Conservation (phyloP, 2,329 filamentous ascomycete species). For the Madurella mycetomatis region DNA sequence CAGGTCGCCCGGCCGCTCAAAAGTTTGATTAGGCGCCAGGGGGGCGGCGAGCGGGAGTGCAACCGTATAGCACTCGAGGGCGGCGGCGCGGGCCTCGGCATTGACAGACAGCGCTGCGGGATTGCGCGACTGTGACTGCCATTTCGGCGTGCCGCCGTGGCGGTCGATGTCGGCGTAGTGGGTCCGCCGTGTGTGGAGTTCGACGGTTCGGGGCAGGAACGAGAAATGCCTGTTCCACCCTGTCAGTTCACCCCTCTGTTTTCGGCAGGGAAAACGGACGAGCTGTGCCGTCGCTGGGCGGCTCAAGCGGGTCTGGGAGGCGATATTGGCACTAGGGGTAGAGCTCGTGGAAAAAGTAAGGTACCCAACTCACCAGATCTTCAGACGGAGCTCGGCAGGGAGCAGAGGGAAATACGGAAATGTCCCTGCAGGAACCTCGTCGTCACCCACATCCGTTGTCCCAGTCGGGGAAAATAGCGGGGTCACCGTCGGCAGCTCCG, state of each 20-base stretch:
- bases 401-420: slow-evolving; percentile 31
- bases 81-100: slow-evolving; percentile 31
- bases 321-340: too few species aligned
- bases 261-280: too few species aligned
- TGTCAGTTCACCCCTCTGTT: background rate
- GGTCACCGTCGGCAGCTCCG: slow-evolving; percentile 7
- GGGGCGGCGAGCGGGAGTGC: slow-evolving; percentile 26
- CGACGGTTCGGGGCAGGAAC: slow-evolving; percentile 32
- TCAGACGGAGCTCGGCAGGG: slow-evolving; percentile 34
- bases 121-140: slow-evolving; percentile 33
- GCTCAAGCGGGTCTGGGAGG: too few species aligned
- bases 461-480: slow-evolving; percentile 9
- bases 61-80: slow-evolving; percentile 31
- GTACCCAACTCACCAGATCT: slow-evolving; percentile 28
- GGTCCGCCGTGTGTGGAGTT: slow-evolving; percentile 31
- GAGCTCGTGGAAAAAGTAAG: too few species aligned
- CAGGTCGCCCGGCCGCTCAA: slow-evolving; percentile 20
- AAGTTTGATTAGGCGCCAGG: slow-evolving; percentile 2
- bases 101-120: slow-evolving; percentile 32
- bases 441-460: background rate
- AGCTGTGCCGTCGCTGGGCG: too few species aligned
- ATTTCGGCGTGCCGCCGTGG: slow-evolving; percentile 20
- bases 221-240: slow-evolving; percentile 25
- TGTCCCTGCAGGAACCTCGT: background rate
- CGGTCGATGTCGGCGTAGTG: slow-evolving; percentile 28